Conservation (phyloP, 345 rosid genomes). For the Populus alba region DNA sequence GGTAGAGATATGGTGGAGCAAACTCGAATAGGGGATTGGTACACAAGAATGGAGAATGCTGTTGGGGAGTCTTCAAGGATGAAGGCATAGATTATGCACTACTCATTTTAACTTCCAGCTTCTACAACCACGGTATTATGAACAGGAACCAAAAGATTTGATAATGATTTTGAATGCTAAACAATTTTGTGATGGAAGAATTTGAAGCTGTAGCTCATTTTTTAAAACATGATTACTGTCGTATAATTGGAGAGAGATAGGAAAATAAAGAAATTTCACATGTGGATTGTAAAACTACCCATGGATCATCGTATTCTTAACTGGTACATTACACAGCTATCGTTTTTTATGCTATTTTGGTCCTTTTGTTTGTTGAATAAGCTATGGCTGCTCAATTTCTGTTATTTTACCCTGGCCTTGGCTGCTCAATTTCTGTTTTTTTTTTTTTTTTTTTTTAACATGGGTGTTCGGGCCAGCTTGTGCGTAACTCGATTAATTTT, state of each 20-base stretch:
- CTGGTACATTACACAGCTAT: not conserved
- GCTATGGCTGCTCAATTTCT: no score
- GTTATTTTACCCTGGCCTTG: no score
- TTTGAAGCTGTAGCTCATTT: not conserved
- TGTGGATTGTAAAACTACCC: not conserved
- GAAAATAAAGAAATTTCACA: not conserved
- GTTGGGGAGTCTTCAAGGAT: constrained; percentile 68
- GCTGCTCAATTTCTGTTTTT: no score
- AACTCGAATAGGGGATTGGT: constrained; percentile 85
- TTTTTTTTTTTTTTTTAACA: no score
- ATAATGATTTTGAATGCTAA: not conserved
- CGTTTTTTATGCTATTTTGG: not conserved
- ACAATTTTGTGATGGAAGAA: not conserved
- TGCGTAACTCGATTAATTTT: no score
- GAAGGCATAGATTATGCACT: constrained; percentile 14
- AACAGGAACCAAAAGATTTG: not conserved
- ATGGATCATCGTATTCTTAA: not conserved
- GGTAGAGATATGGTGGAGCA: constrained; percentile 92
- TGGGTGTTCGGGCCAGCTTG: no score
- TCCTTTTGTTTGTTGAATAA: not conserved
- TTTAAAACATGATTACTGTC: not conserved
- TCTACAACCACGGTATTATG: not conserved
- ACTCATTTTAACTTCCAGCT: not conserved
- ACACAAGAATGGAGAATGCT: constrained; percentile 58
- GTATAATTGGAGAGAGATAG: not conserved